Conservation (phyloP, 768 basidiomycete genomes). For the Lentinus tigrinus region DNA sequence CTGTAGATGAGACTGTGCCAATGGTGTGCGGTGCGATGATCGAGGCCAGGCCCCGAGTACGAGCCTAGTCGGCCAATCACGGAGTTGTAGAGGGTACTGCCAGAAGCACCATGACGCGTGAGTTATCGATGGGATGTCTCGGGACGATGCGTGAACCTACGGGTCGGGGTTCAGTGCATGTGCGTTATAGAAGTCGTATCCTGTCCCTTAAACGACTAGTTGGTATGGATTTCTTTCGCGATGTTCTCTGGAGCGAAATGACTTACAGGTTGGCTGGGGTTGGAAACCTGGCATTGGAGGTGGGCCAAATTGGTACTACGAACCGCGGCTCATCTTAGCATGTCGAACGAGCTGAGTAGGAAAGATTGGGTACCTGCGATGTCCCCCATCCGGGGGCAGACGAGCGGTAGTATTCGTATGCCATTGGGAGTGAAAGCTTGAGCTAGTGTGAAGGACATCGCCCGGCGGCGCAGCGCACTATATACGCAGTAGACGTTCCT, state of each 20-base stretch:
- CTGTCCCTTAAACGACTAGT: slow-evolving; percentile 46
- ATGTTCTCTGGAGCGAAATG: slow-evolving; percentile 30
- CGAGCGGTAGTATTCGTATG: slow-evolving; percentile 25
- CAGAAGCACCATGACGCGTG: not conserved
- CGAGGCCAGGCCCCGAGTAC: slow-evolving; percentile 41
- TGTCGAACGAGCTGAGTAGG: not conserved
- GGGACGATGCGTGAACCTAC: slow-evolving; percentile 36
- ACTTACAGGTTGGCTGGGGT: slow-evolving; percentile 56
- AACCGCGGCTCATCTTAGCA: not conserved
- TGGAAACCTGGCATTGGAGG: slow-evolving; percentile 35
- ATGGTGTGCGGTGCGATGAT: slow-evolving; percentile 57
- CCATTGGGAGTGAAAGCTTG: not conserved
- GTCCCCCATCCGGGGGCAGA: slow-evolving; percentile 49
- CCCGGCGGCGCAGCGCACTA: not conserved
- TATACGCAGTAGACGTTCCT: not conserved
- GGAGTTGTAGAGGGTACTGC: slow-evolving; percentile 37
- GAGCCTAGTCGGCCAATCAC: slow-evolving; percentile 30
- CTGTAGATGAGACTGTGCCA: slow-evolving; percentile 70
- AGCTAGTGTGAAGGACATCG: not conserved
- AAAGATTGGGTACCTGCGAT: slow-evolving; percentile 27
- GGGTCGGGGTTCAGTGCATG: slow-evolving; percentile 56
- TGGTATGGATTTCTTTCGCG: not conserved
- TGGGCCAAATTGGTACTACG: slow-evolving; percentile 32
- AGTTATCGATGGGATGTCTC: not conserved
- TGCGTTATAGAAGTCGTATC: slow-evolving; percentile 63